phyloP scores from a whole-genome alignment of 2,329 filamentous ascomycete species.

The Simplicillium sp. region DNA sequence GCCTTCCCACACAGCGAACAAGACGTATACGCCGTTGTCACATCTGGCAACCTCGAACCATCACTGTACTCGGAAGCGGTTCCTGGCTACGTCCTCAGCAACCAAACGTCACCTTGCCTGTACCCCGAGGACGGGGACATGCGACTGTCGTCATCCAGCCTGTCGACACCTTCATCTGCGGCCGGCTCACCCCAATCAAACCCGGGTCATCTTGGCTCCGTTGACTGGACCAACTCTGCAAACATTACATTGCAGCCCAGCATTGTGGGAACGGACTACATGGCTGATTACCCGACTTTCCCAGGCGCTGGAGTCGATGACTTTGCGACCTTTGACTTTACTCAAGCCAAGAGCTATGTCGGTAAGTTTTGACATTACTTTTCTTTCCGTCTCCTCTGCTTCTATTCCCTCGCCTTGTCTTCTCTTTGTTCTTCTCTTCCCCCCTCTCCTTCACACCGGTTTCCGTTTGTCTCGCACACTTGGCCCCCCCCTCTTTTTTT shows the following conservation, averaged over 20 bases:
- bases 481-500: not conserved
- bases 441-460: conserved; percentile 37
- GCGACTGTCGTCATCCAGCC: conserved; percentile 48
- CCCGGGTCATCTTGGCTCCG: conserved; percentile 44
- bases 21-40: conserved; percentile 21
- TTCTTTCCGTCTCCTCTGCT: conserved; percentile 7
- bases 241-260: conserved; percentile 51
- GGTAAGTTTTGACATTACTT: conserved; percentile 39
- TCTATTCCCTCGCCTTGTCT: conserved; percentile 20
- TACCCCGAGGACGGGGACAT: conserved; percentile 42
- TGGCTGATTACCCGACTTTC: conserved; percentile 46
- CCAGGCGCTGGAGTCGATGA: conserved; percentile 40
- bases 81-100: conserved; percentile 33
- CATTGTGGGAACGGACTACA: conserved; percentile 51
- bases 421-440: conserved; percentile 36
- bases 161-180: conserved; percentile 56
- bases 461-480: not conserved
- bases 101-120: conserved; percentile 36
- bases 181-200: conserved; percentile 59
- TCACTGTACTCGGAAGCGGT: conserved; percentile 35
- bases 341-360: conserved; percentile 42
- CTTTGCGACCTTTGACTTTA: conserved; percentile 36
- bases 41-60: conserved; percentile 31
- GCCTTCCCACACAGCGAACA: conserved; percentile 27
- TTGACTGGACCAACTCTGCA: conserved; percentile 43